Percentiles rank a stretch among this genome's conserved stretches.
Evolutionary conservation across 306 rosid species (phyloP).

Genomic region (Luffa aegyptiaca): DNA sequence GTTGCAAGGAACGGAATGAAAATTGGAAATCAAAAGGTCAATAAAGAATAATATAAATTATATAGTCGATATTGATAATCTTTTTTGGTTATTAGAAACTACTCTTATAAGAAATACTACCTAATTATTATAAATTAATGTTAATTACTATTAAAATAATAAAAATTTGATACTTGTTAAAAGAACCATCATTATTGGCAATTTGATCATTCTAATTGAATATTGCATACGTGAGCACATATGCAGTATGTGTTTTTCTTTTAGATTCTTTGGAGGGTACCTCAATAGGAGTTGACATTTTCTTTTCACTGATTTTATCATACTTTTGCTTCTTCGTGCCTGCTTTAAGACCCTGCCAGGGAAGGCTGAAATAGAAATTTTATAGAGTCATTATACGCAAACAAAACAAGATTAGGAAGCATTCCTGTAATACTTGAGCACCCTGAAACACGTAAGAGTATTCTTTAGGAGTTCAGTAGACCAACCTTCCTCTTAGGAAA

Average conservation of each 20-base stretch:
- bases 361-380: conserved; percentile 58
- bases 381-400: conserved; percentile 6
- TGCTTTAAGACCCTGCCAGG: conserved; percentile 98
- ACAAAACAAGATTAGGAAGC: conserved; percentile 5
- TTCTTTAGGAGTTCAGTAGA: neutral
- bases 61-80: neutral
- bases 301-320: conserved; percentile 93
- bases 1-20: neutral
- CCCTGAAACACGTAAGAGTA: conserved; percentile 14
- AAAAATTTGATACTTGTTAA: neutral
- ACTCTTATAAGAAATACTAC: neutral
- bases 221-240: neutral
- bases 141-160: neutral
- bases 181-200: neutral
- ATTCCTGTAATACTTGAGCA: conserved; percentile 12
- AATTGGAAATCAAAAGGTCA: neutral
- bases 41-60: neutral
- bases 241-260: neutral
- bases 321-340: conserved; percentile 97
- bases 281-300: conserved; percentile 86
- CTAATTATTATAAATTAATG: neutral
- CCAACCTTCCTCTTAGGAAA: conserved; percentile 93
- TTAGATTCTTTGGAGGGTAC: conserved; percentile 23
- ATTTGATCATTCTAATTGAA: neutral
- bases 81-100: neutral